A percentile compares a stretch with the other conserved stretches of the same genome.
Conservation (phyloP, 2,329 filamentous ascomycete species). For the Colletotrichum destructivum region DNA sequence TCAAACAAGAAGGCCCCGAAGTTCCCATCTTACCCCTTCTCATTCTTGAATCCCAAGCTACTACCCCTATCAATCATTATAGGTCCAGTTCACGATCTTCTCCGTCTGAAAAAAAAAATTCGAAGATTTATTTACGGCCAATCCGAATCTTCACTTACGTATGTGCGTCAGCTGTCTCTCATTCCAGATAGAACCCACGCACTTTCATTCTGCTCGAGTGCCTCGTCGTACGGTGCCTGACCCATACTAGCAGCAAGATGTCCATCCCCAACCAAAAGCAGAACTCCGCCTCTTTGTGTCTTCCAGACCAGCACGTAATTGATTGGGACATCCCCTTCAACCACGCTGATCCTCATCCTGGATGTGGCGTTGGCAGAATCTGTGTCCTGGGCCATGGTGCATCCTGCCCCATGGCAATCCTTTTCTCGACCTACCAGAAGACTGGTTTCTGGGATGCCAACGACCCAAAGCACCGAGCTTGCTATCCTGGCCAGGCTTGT, state of each 20-base stretch:
- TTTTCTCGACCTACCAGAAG: constrained; percentile 3
- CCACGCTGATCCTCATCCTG: not conserved
- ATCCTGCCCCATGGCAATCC: constrained; percentile 1
- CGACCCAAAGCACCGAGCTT: constrained; percentile 27
- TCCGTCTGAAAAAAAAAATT: not conserved
- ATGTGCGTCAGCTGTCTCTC: not conserved
- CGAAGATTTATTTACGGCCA: not conserved
- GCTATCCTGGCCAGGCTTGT: constrained; percentile 1
- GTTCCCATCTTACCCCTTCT: not conserved
- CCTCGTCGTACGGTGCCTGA: not conserved
- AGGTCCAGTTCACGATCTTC: not conserved
- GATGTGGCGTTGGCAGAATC: not conserved
- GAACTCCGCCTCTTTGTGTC: not conserved
- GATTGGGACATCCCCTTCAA: not conserved
- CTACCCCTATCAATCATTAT: too few species aligned
- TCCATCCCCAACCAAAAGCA: not conserved
- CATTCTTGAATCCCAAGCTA: not conserved
- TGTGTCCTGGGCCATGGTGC: not conserved
- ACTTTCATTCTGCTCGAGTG: not conserved
- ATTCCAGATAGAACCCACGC: not conserved
- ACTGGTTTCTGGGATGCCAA: constrained; percentile 21
- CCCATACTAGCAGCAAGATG: not conserved
- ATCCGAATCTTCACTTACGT: not conserved
- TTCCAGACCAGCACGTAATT: not conserved
- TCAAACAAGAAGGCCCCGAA: not conserved